Base-by-base conservation (phyloP, 768 basidiomycete genomes). In the Collybiopsis confluens region DNA sequence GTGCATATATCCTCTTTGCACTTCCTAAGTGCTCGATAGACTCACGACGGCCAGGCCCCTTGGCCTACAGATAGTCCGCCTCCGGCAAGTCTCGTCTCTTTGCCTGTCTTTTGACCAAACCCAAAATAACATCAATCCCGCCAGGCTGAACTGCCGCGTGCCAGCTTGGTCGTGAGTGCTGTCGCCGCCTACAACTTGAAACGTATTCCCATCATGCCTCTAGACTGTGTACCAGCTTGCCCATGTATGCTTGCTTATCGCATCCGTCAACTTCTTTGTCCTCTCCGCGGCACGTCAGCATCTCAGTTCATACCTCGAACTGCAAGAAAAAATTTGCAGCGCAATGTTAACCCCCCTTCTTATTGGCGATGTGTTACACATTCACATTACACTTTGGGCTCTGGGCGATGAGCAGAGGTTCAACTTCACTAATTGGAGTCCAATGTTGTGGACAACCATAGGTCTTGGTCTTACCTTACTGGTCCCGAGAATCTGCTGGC, bases 211-310 rank as follows among this genome's bases (percentile, higher is more conserved):
- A n/a, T 33, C 44, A 5, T 15, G 8, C 33, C 26, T 45, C 20
- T 30, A 53, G 52, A 88, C 86, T 1, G 70, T 88, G 56, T 68
- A 86, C 43, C 89, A 91, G 62, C 83, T 91, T 50, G 87, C 84
- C 1, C 85, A 90, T 59, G 87, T 87, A 47, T 88, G 87, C 59
- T 86, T 81, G 37, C 81, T 91, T 24, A 66, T 90, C 58, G 89
- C 89, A 11, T 61, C 87, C 54, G 63, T 90, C 54, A 90, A 90
- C 62, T 61, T 82, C 54, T 89, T 83, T 65, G 67, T 90, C 43
- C 76, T 91, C 51, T 73, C 77, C 18, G 75, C 85, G 9, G 75
- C 77, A 28, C 81, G 86, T 47, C 78, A 68, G 42, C 78, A 90
- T 64, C 73, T 91, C 46, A 73, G 73, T 26, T 65, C 68, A 1